Evolutionary conservation across 2,329 filamentous ascomycete species (phyloP).

Genomic region (Bertia moriformis): DNA sequence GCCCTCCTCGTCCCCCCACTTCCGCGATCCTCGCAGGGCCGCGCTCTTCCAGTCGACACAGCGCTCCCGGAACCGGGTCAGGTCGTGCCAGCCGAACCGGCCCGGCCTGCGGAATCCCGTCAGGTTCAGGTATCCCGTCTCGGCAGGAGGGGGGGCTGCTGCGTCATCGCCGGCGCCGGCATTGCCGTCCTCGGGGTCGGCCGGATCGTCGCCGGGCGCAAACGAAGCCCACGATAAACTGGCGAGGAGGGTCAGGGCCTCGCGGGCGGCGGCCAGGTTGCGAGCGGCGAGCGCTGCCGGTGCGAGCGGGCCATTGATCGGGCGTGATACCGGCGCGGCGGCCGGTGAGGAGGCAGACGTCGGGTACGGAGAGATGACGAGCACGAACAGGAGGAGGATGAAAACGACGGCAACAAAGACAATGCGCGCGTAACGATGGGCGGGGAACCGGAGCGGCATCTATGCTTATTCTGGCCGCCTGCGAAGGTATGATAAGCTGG

Average conservation of each 20-base stretch:
- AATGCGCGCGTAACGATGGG: not conserved
- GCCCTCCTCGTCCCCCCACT: constrained; percentile 20
- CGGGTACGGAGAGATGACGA: not conserved
- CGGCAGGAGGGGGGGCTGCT: too few species aligned
- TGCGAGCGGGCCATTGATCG: not conserved
- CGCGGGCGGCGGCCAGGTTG: not conserved
- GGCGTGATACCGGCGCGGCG: not conserved
- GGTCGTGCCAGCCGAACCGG: constrained; percentile 63
- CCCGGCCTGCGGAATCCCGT: constrained; percentile 65
- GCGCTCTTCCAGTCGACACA: constrained; percentile 46
- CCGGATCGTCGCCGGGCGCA: not conserved
- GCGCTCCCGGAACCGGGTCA: constrained; percentile 50
- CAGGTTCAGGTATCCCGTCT: constrained; percentile 42
- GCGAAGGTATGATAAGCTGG: too few species aligned
- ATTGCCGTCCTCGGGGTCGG: too few species aligned
- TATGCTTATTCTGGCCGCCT: too few species aligned
- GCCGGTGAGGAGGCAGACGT: not conserved
- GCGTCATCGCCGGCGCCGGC: not conserved
- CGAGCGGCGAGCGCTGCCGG: not conserved
- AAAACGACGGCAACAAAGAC: not conserved
- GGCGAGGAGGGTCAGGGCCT: not conserved
- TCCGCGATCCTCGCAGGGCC: constrained; percentile 25
- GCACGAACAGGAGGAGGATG: not conserved
- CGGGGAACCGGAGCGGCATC: not conserved
- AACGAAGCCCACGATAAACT: not conserved